Conservation (phyloP, 2,329 filamentous ascomycete species). For the Arthrobotrys conoides region DNA sequence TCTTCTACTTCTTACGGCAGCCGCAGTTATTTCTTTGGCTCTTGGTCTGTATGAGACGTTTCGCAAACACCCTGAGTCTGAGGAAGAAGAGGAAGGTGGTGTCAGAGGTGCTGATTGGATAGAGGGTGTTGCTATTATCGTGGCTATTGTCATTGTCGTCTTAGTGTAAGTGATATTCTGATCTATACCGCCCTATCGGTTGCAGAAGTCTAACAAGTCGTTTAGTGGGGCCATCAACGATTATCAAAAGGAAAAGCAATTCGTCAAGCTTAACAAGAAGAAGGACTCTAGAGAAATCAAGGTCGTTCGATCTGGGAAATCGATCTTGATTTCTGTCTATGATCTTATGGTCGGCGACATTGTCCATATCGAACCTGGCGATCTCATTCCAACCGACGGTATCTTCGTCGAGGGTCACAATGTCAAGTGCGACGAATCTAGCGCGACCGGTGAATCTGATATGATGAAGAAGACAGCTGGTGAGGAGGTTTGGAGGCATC, state of each 20-base stretch:
- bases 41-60: slow-evolving; percentile 79
- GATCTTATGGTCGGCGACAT: slow-evolving; percentile 80
- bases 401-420: slow-evolving; percentile 80
- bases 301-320: slow-evolving; percentile 79
- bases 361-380: slow-evolving; percentile 80
- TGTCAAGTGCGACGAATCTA: slow-evolving; percentile 82
- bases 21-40: slow-evolving; percentile 77
- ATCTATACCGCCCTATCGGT: neutral
- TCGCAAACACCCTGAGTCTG: slow-evolving; percentile 64
- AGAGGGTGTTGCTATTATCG: slow-evolving; percentile 84
- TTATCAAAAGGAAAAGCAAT: slow-evolving; percentile 84
- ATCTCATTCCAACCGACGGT: slow-evolving; percentile 81
- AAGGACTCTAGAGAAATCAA: slow-evolving; percentile 83
- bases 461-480: slow-evolving; percentile 78
- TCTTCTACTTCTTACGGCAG: slow-evolving; percentile 78
- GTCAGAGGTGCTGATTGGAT: slow-evolving; percentile 78
- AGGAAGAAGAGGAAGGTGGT: slow-evolving; percentile 65
- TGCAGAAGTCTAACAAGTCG: slow-evolving; percentile 5
- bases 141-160: slow-evolving; percentile 83
- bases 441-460: slow-evolving; percentile 84
- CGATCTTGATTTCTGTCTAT: slow-evolving; percentile 78
- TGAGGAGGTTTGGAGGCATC: slow-evolving; percentile 78
- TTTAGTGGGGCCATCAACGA: slow-evolving; percentile 79
- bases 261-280: slow-evolving; percentile 82
- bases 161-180: slow-evolving; percentile 69